These are phyloP conservation scores for Colletotrichum echinochloae DNA, from an alignment of 2,329 filamentous ascomycete species.

Conservation along the genomic window DNA sequence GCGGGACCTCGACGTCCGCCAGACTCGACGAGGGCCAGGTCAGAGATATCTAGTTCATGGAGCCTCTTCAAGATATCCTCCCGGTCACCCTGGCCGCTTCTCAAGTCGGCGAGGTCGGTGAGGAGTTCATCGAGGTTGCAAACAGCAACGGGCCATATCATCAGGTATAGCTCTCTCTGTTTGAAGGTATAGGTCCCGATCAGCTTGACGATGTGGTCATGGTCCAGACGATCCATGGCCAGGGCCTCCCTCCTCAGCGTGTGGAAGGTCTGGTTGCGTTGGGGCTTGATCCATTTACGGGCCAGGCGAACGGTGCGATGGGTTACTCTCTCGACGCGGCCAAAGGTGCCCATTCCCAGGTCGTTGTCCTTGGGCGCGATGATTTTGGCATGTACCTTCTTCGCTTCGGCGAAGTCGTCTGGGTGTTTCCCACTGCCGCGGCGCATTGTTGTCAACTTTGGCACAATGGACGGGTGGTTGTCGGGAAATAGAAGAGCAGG, in stretches of 20 bases:
- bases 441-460: background rate
- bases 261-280: slow-evolving; percentile 54
- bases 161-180: slow-evolving; percentile 56
- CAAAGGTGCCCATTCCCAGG: slow-evolving; percentile 58
- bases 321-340: slow-evolving; percentile 58
- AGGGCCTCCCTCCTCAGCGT: slow-evolving; percentile 58
- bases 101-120: slow-evolving; percentile 56
- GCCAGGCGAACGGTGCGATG: slow-evolving; percentile 57
- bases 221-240: slow-evolving; percentile 60
- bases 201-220: slow-evolving; percentile 61
- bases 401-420: slow-evolving; percentile 46
- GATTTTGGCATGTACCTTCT: slow-evolving; percentile 47
- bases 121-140: slow-evolving; percentile 59
- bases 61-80: slow-evolving; percentile 56
- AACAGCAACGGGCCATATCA: slow-evolving; percentile 61
- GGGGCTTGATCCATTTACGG: slow-evolving; percentile 56
- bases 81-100: slow-evolving; percentile 52
- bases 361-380: slow-evolving; percentile 45
- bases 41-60: slow-evolving; percentile 52
- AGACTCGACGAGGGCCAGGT: slow-evolving; percentile 52
- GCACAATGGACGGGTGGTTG: background rate
- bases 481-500: background rate
- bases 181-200: slow-evolving; percentile 60
- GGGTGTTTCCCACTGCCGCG: slow-evolving; percentile 47
- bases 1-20: slow-evolving; percentile 34